phyloP scores from a whole-genome alignment of 2,329 filamentous ascomycete species.

The Colletotrichum siamense region DNA sequence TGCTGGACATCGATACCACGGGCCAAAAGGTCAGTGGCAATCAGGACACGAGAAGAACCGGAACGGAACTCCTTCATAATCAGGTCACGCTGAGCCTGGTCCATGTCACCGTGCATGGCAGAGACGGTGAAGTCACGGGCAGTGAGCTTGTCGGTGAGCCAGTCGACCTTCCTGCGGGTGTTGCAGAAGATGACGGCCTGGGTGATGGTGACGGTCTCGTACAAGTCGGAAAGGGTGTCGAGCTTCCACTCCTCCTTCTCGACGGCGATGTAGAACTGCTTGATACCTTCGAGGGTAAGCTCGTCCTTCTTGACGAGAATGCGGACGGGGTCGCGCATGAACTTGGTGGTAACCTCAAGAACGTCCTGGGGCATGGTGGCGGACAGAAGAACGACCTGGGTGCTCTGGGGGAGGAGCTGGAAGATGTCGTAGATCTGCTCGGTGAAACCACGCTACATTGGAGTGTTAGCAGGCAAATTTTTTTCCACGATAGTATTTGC shows the following conservation, averaged over 20 bases:
- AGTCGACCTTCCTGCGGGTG: slow-evolving; percentile 99
- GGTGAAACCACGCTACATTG: slow-evolving; percentile 86
- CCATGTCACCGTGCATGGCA: slow-evolving; percentile 99
- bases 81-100: slow-evolving; percentile 94
- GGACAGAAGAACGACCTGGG: slow-evolving; percentile 96
- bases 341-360: slow-evolving; percentile 99
- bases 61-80: slow-evolving; percentile 99
- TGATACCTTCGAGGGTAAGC: slow-evolving; percentile 99
- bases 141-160: slow-evolving; percentile 99
- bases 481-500: slow-evolving; percentile 10
- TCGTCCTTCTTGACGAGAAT: slow-evolving; percentile 99
- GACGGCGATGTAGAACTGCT: slow-evolving; percentile 99
- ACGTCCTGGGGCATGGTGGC: slow-evolving; percentile 99
- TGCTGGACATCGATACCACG: slow-evolving; percentile 99
- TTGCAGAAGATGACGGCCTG: slow-evolving; percentile 99
- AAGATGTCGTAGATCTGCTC: slow-evolving; percentile 99
- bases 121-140: slow-evolving; percentile 99
- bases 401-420: slow-evolving; percentile 96
- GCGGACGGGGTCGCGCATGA: slow-evolving; percentile 99
- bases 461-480: slow-evolving; percentile 35
- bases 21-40: slow-evolving; percentile 95
- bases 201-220: slow-evolving; percentile 99
- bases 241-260: slow-evolving; percentile 99
- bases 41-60: slow-evolving; percentile 96
- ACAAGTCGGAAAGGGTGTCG: slow-evolving; percentile 97